Evolutionary conservation across 2,329 filamentous ascomycete species (phyloP).

Genomic region (Xylaria polymorpha): DNA sequence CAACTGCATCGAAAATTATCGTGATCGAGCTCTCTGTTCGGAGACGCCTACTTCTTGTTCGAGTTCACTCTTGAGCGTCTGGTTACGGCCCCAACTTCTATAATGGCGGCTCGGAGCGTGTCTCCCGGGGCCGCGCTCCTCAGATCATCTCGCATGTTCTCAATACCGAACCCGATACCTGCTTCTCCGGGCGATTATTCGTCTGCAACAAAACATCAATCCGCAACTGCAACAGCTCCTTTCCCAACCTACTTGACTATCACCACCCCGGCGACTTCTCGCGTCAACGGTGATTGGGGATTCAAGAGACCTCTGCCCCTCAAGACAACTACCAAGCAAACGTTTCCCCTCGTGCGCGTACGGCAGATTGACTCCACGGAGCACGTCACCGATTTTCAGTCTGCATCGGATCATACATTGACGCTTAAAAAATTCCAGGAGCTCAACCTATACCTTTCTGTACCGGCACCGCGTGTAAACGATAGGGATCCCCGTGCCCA

Average conservation of each 20-base stretch:
- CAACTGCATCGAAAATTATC: conserved; percentile 37
- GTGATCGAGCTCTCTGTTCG: conserved; percentile 7
- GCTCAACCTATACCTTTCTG: conserved; percentile 76
- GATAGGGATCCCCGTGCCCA: conserved; percentile 32
- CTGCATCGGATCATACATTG: conserved; percentile 82
- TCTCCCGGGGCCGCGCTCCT: conserved; percentile 77
- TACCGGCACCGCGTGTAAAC: conserved; percentile 52
- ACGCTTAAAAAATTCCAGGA: conserved; percentile 89
- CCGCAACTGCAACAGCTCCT: conserved; percentile 76
- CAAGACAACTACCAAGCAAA: conserved; percentile 76
- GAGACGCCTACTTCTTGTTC: conserved; percentile 15
- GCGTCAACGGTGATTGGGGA: conserved; percentile 88
- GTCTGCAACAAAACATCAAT: conserved; percentile 62
- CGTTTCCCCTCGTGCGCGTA: conserved; percentile 80
- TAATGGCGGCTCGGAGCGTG: conserved; percentile 52
- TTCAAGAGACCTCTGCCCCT: conserved; percentile 86
- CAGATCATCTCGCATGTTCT: conserved; percentile 89
- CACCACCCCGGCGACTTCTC: conserved; percentile 77
- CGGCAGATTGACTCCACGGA: conserved; percentile 85
- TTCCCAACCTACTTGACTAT: conserved; percentile 88
- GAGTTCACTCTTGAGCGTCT: conserved; percentile 22
- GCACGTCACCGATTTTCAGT: conserved; percentile 88
- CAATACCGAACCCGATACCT: conserved; percentile 81
- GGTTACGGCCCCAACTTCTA: conserved; percentile 37
- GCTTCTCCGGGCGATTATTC: conserved; percentile 65